Percentiles rank a stretch among this genome's conserved stretches.
Conservation (phyloP, 495 filamentous ascomycete genomes). For the Diplogelasinospora grovesii region DNA sequence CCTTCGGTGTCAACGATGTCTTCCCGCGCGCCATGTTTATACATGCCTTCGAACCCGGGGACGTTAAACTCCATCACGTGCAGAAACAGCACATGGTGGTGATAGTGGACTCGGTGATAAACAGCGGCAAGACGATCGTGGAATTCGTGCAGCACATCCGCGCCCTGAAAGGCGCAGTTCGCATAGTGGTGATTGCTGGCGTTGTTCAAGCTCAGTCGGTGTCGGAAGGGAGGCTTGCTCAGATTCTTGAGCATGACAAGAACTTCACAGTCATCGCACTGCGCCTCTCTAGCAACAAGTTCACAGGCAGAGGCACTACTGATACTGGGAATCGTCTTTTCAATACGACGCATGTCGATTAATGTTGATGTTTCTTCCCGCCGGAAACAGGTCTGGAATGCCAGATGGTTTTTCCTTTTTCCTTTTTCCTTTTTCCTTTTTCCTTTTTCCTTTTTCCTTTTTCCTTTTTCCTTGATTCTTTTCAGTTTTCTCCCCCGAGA, state of each 20-base stretch:
- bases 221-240: conserved; percentile 15
- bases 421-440: too few species aligned
- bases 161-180: conserved; percentile 28
- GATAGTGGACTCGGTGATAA: conserved; percentile 58
- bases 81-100: conserved; percentile 36
- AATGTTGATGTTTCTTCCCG: too few species aligned
- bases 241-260: conserved; percentile 15
- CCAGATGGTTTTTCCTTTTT: too few species aligned
- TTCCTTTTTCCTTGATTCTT: too few species aligned
- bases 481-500: too few species aligned
- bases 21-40: conserved; percentile 50
- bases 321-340: conserved; percentile 58
- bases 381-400: too few species aligned
- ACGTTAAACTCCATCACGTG: conserved; percentile 43
- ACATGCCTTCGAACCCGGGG: conserved; percentile 43
- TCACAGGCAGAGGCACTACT: conserved; percentile 43
- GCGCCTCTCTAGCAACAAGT: conserved; percentile 50
- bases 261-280: conserved; percentile 44
- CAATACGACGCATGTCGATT: conserved; percentile 40
- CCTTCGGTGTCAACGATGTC: conserved; percentile 52
- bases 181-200: conserved; percentile 51
- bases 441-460: too few species aligned
- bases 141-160: conserved; percentile 51
- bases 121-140: conserved; percentile 46
- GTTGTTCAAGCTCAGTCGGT: conserved; percentile 46